Evolutionary conservation across 2,329 filamentous ascomycete genomes (phyloP).

Genomic region (Macrophomina phaseolina): DNA sequence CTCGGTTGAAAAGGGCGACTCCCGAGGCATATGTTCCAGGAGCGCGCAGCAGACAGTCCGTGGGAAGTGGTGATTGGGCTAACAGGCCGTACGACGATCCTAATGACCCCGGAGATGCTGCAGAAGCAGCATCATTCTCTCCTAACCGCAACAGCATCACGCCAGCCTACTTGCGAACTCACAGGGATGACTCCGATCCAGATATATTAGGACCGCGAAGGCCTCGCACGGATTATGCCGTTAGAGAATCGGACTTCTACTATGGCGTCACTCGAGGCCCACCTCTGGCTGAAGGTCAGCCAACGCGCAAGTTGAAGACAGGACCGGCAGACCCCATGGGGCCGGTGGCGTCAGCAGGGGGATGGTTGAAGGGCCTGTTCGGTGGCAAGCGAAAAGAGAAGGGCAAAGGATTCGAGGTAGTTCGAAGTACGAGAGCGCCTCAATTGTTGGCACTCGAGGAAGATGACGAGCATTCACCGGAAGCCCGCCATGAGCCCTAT

Average conservation of each 20-base stretch:
- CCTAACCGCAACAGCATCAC: conserved; percentile 39
- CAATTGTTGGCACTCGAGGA: conserved; percentile 71
- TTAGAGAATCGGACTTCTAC: conserved; percentile 95
- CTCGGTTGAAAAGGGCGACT: conserved; percentile 69
- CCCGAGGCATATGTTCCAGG: conserved; percentile 55
- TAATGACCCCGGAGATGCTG: conserved; percentile 39
- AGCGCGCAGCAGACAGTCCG: conserved; percentile 51
- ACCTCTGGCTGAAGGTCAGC: conserved; percentile 74
- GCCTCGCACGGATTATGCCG: conserved; percentile 82
- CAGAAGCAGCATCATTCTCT: conserved; percentile 41
- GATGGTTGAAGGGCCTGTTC: conserved; percentile 83
- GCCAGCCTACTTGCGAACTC: conserved; percentile 59
- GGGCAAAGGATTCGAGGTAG: conserved; percentile 95
- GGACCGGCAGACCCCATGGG: conserved; percentile 94
- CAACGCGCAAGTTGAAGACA: conserved; percentile 85
- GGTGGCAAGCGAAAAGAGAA: conserved; percentile 91
- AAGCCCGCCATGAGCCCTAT: conserved; percentile 53
- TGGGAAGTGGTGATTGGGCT: conserved; percentile 54
- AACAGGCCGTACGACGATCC: conserved; percentile 54
- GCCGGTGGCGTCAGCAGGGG: conserved; percentile 84
- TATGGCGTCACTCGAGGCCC: conserved; percentile 85
- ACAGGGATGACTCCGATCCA: conserved; percentile 58
- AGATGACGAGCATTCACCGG: conserved; percentile 59
- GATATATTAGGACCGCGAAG: conserved; percentile 56
- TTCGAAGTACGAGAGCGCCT: conserved; percentile 80